Evolutionary conservation across 345 rosid species (phyloP), one percentile per base, ranked within the genome.

Genomic region (Brassica juncea): DNA sequence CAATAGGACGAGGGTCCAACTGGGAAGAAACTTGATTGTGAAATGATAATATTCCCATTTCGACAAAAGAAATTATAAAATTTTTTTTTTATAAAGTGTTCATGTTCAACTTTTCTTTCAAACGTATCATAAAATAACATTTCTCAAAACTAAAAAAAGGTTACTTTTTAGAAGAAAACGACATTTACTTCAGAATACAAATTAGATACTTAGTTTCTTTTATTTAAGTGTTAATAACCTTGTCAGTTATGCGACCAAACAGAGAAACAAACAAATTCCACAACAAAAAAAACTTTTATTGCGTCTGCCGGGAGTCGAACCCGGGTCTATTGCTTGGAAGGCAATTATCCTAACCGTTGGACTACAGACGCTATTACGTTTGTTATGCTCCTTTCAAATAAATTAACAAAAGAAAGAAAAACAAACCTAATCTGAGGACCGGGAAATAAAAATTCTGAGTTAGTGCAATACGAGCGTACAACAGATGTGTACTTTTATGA

Each of bases 241-340:
- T 42, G 49, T 42, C 14, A 35, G 2, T 35, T 35, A 35, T 35
- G 42, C 3, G 3, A 35, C 42, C 42, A 35, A 35, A 8, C 42
- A 35, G 3, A 35, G 3, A 35, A 6, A 7, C 42, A 42, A 42
- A 39, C 14, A 39, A 39, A 39, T 9, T 39, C 47, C 3, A 39
- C 4, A 39, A 39, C 12, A 9, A 39, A 42, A 3, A 42, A 42
- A 42, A 0, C 3, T 42, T 10, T 10, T 8, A 14, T 4, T 52
- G 58, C 88, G 91, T 89, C 73, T 88, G 90, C 92, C 95, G 90
- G 91, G 90, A 90, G 92, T 90, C 94, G 92, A 89, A 88, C 89
- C 94, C 89, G 89, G 91, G 87, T 87, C 91, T 91, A 88, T 89
- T 89, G 87, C 86, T 89, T 88, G 91, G 94, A 88, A 88, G 97